Evolutionary conservation across 73 alveolate genomes (phyloP), one percentile per base, ranked within the genome.

Genomic region (Diophrys appendiculata): DNA sequence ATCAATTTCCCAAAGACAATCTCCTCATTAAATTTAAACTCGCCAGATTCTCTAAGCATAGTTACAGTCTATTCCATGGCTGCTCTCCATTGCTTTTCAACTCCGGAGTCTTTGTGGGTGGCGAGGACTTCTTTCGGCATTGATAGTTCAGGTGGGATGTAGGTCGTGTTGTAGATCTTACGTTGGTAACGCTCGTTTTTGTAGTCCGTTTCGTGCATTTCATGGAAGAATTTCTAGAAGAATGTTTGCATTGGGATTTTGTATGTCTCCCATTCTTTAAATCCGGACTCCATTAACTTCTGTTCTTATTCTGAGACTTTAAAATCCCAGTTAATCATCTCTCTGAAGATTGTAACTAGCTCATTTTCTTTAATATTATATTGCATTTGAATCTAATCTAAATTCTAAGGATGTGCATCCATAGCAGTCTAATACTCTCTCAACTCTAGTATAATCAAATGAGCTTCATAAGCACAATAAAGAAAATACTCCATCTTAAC

Each of bases 401-500:
- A 26, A 54, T 67, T 23, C 54, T 28, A 3, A 3, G 25, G 54
- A 23, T 3, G 23, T 43, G 30, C 24, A 2, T 67, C 26, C 53
- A 23, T 5, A 26, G 25, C 11, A 54, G 23, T 29, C 24, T 67
- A 54, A 3, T 23, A 28, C 52, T 67, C 31, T 56, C 52, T 72
- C 2, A 82, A 65, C 27, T 74, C 84, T 30, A 33, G 60, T 3
- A 82, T 64, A 29, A 27, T 34, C 2, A 65, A 3, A 33, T 56
- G 72, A 33, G 90, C 79, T 65, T 82, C 90, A 22, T 30, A 31
- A 8, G 74, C 68, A 24, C 75, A 82, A 32, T 23, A 82, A 22
- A 82, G 53, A 80, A 82, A 82, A 69, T 82, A 82, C 75, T 82
- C 90, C 90, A 82, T 82, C 68, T 82, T 82, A 29, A 82, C 84